A percentile compares a stretch with the other conserved stretches of the same genome.
phyloP scores from a whole-genome alignment of 306 rosid species.

The Vachellia collinsii region DNA sequence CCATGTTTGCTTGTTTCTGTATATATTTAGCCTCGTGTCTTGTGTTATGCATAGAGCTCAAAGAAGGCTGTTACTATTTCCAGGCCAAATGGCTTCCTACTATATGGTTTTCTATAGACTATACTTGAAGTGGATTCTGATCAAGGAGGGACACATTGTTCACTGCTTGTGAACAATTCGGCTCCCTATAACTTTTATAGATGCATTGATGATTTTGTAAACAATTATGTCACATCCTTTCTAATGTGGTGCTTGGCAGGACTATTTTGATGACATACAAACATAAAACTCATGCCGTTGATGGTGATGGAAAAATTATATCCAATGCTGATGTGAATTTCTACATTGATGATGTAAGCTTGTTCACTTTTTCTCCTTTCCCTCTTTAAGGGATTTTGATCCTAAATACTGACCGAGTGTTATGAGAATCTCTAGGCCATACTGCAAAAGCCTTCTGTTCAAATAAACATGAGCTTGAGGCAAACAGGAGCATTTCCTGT shows the following conservation, averaged over 20 bases:
- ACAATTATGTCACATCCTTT: constrained; percentile 4
- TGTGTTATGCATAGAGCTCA: background rate
- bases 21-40: background rate
- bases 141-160: background rate
- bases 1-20: constrained; percentile 14
- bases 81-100: background rate
- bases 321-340: constrained; percentile 96
- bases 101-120: background rate
- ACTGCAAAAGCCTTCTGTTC: background rate
- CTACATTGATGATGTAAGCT: constrained; percentile 82
- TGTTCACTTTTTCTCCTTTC: constrained; percentile 11
- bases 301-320: constrained; percentile 67
- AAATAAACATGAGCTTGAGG: background rate
- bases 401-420: constrained; percentile 4
- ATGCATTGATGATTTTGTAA: background rate
- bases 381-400: constrained; percentile 3
- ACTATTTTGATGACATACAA: constrained; percentile 94
- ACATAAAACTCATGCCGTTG: constrained; percentile 97
- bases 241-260: constrained; percentile 54
- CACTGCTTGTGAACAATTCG: background rate
- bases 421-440: background rate
- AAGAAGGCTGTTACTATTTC: background rate
- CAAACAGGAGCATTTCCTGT: constrained; percentile 3
- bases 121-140: background rate
- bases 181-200: background rate